These are phyloP conservation scores for Termitomyces sp. DNA, from an alignment of 1,284 basidiomycete species.

Conservation along the genomic window DNA sequence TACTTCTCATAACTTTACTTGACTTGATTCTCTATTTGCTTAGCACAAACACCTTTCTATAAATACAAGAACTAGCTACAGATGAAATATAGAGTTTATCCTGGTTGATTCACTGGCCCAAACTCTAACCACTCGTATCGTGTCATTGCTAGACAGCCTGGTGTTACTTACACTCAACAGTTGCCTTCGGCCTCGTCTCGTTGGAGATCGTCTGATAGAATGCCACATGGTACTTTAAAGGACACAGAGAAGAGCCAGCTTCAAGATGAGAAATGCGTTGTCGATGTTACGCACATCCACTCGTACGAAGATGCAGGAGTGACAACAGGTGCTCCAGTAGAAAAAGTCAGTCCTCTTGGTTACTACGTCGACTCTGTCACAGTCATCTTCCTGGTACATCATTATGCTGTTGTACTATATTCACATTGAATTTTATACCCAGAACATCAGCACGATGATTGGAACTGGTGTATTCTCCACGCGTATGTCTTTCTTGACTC, in stretches of 20 bases:
- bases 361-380: slow-evolving; percentile 35
- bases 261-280: slow-evolving; percentile 16
- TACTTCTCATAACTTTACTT: no score
- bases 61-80: no score
- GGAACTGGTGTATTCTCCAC: slow-evolving; percentile 39
- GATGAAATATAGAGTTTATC: no score
- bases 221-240: background rate
- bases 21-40: no score
- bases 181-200: no score
- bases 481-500: slow-evolving; percentile 16
- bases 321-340: slow-evolving; percentile 28
- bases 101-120: no score
- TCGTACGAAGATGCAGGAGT: slow-evolving; percentile 26
- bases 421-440: background rate
- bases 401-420: background rate
- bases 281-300: slow-evolving; percentile 16
- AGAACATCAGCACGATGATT: slow-evolving; percentile 36
- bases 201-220: no score
- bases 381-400: slow-evolving; percentile 30
- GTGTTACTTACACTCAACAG: no score
- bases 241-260: slow-evolving; percentile 10
- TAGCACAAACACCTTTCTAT: no score
- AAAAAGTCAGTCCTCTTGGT: slow-evolving; percentile 37
- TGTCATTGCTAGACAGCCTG: no score
- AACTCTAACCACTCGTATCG: no score